Percentiles rank a stretch among this genome's conserved stretches.
Evolutionary conservation across 768 basidiomycete genomes (phyloP).

Genomic region (Tulasnella sp.): DNA sequence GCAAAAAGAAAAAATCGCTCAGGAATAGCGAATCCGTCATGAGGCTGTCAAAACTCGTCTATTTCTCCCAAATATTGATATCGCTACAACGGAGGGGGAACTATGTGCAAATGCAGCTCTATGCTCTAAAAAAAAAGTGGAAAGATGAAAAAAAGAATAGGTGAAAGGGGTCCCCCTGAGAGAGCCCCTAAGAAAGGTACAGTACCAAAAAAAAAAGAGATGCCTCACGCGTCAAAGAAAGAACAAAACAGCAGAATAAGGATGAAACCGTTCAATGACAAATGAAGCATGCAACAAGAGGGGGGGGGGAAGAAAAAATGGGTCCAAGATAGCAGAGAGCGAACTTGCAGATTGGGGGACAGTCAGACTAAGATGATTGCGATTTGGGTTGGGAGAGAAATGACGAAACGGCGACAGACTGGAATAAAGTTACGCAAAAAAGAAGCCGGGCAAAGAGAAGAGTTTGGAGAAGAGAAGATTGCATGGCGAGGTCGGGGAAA

Average conservation of each 20-base stretch:
- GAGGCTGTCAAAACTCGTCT: slow-evolving; percentile 14
- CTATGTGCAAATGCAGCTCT: slow-evolving; percentile 18
- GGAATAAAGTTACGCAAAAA: not conserved
- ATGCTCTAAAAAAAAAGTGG: slow-evolving; percentile 5
- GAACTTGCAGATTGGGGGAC: not conserved
- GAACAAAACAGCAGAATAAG: not conserved
- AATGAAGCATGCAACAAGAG: slow-evolving; percentile 27
- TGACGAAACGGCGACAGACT: not conserved
- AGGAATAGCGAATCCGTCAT: not conserved
- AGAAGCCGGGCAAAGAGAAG: not conserved
- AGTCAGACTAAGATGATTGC: not conserved
- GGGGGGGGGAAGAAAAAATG: not conserved
- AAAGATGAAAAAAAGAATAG: not conserved
- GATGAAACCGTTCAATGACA: not conserved
- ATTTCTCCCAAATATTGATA: slow-evolving; percentile 10
- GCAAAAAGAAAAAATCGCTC: not conserved
- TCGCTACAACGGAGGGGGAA: slow-evolving; percentile 15
- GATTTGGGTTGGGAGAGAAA: not conserved
- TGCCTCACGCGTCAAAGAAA: not conserved
- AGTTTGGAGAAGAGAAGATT: not conserved
- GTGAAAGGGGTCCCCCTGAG: not conserved
- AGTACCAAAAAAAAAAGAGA: slow-evolving; percentile 17
- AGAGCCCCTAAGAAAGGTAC: slow-evolving; percentile 9
- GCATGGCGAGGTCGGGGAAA: not conserved
- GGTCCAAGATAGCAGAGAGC: slow-evolving; percentile 23